phyloP scores from a whole-genome alignment of 305 asterid species.

The Fraxinus baroniana region DNA sequence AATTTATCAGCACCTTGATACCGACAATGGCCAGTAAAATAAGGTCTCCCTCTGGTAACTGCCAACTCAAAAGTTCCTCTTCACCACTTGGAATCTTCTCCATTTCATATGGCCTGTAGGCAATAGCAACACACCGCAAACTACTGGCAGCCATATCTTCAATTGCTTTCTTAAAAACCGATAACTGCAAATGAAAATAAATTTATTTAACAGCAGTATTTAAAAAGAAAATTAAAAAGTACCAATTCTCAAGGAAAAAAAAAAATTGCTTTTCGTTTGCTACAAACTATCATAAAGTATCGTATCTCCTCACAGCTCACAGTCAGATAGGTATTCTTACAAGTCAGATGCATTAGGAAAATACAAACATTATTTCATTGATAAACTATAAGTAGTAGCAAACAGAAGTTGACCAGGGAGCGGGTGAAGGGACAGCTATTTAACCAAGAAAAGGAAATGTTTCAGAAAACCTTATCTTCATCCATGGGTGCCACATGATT shows the following conservation, averaged over 20 bases:
- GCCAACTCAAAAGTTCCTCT: conserved; percentile 74
- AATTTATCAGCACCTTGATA: conserved; percentile 59
- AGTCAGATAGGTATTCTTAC: neutral
- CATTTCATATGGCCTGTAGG: conserved; percentile 44
- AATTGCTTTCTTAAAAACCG: conserved; percentile 57
- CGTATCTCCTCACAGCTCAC: neutral
- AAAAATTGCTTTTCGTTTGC: neutral
- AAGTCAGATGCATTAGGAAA: neutral
- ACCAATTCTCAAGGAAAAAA: neutral
- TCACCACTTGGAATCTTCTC: conserved; percentile 65
- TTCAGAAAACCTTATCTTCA: conserved; percentile 57
- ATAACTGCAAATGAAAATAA: conserved; percentile 42
- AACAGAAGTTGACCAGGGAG: neutral
- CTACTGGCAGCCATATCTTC: conserved; percentile 81
- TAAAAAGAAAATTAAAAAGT: conserved; percentile 2
- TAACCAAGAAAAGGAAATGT: neutral
- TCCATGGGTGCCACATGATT: conserved; percentile 50
- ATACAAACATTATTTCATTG: neutral
- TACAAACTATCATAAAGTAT: neutral
- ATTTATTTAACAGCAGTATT: conserved; percentile 18
- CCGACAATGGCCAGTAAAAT: conserved; percentile 84
- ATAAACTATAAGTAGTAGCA: neutral
- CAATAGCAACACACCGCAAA: conserved; percentile 91
- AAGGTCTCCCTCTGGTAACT: conserved; percentile 76
- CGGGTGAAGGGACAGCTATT: neutral